Conservation (phyloP, 1,139 yeast genomes). For the Diutina mesorugosa region DNA sequence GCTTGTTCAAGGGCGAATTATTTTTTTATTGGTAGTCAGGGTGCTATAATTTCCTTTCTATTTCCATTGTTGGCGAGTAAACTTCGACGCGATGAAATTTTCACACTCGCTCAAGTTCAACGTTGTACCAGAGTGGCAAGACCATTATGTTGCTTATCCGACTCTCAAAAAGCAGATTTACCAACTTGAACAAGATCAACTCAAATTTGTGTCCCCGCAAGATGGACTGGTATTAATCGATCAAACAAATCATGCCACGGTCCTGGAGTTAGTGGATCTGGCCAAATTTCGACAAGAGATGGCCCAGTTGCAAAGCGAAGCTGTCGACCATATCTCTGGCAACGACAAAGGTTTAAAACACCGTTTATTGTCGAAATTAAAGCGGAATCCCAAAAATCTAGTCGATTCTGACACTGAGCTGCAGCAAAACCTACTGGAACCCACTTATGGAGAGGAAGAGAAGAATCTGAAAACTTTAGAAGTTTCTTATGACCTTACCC, state of each 20-base stretch:
- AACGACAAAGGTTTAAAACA: neutral
- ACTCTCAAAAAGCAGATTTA: constrained; percentile 51
- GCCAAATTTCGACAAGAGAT: constrained; percentile 5
- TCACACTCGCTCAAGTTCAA: constrained; percentile 64
- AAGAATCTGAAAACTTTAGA: neutral
- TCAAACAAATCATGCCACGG: constrained; percentile 11
- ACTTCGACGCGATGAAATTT: constrained; percentile 45
- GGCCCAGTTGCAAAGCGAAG: neutral
- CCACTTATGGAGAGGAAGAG: neutral
- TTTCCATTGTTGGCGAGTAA: neutral
- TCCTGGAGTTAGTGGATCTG: constrained; percentile 14
- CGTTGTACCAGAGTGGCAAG: constrained; percentile 75
- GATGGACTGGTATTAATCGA: constrained; percentile 14
- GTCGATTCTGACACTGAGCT: neutral
- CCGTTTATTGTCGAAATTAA: neutral
- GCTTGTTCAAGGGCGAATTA: neutral
- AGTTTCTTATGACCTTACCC: neutral
- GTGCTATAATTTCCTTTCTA: neutral
- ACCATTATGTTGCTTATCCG: constrained; percentile 53
- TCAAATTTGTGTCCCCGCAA: constrained; percentile 11
- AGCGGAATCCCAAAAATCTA: neutral
- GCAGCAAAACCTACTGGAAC: neutral
- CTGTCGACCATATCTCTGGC: neutral
- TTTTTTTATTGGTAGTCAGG: neutral
- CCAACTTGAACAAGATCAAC: constrained; percentile 26